phyloP scores from a whole-genome alignment of 805 yeast species.

The Saccharomycopsis sp. region DNA sequence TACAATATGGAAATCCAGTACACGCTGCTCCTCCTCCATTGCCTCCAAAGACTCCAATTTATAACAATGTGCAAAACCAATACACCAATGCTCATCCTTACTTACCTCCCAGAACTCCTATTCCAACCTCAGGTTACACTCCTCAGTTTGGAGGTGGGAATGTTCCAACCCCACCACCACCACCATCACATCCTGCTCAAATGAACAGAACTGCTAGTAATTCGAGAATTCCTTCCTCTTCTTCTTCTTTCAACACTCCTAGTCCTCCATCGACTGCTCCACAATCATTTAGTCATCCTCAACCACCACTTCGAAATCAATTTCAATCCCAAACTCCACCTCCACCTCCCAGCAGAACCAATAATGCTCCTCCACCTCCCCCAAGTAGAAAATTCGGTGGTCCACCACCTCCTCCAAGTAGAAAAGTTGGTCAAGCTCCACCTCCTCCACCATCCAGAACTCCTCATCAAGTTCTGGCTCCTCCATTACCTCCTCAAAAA shows the following conservation, averaged over 20 bases:
- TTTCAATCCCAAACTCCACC: no score
- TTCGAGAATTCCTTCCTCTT: no score
- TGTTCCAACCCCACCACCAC: constrained; percentile 9
- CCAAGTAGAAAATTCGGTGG: neutral
- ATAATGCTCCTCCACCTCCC: constrained; percentile 2
- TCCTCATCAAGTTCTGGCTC: constrained; percentile 23
- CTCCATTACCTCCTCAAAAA: constrained; percentile 28
- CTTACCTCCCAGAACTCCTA: constrained; percentile 7
- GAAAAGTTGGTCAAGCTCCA: constrained; percentile 18
- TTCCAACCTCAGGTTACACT: neutral
- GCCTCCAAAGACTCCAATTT: constrained; percentile 11
- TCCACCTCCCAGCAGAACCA: constrained; percentile 16
- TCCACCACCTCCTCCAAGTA: constrained; percentile 7
- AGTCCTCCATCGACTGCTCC: no score
- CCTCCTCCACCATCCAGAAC: constrained; percentile 28
- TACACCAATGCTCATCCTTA: neutral
- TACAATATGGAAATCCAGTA: no score
- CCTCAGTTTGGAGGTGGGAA: constrained; percentile 1
- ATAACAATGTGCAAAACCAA: neutral
- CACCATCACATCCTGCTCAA: constrained; percentile 17
- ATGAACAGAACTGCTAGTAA: constrained; percentile 1
- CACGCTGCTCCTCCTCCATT: constrained; percentile 15
- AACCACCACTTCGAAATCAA: no score
- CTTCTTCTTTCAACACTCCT: no score
- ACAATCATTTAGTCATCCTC: no score